Conservation (phyloP, 164 flowering plant species). For the Magnolia sinica region DNA sequence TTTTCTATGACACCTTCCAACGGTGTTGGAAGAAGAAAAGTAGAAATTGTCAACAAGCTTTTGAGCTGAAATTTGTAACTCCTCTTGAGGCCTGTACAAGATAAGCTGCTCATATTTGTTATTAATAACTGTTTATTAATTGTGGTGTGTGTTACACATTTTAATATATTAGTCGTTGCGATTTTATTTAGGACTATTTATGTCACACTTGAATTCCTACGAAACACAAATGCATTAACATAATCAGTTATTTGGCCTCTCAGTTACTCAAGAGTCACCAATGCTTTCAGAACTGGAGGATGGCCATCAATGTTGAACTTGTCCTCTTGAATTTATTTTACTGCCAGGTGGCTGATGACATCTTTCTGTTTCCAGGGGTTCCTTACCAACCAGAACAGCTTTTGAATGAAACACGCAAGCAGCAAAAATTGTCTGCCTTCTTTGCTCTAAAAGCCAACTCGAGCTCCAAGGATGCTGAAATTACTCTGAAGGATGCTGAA, state of each 20-base stretch:
- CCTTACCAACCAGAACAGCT: slow-evolving; percentile 92
- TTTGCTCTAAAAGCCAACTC: slow-evolving; percentile 41
- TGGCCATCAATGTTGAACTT: background rate
- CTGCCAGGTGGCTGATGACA: background rate
- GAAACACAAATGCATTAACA: too few species aligned
- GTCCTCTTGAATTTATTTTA: background rate
- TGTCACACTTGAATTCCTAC: too few species aligned
- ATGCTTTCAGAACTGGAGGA: background rate
- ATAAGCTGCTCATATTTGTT: too few species aligned
- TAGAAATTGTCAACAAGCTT: too few species aligned
- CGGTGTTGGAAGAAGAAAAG: too few species aligned
- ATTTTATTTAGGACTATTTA: too few species aligned
- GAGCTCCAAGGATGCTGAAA: slow-evolving; percentile 23
- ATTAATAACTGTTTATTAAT: too few species aligned
- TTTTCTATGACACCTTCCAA: too few species aligned
- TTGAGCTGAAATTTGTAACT: too few species aligned
- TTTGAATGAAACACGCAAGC: slow-evolving; percentile 40
- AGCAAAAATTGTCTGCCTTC: slow-evolving; percentile 77
- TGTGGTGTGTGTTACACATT: too few species aligned
- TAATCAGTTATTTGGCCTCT: background rate
- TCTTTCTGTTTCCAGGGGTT: slow-evolving; percentile 52
- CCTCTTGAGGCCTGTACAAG: too few species aligned
- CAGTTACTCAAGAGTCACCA: background rate
- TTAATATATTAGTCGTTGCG: too few species aligned
- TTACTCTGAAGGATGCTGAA: slow-evolving; percentile 22